Percentiles rank a stretch among this genome's conserved stretches.
Evolutionary conservation across 2,329 filamentous ascomycete species (phyloP).

Genomic region (Huntiella moniliformis): DNA sequence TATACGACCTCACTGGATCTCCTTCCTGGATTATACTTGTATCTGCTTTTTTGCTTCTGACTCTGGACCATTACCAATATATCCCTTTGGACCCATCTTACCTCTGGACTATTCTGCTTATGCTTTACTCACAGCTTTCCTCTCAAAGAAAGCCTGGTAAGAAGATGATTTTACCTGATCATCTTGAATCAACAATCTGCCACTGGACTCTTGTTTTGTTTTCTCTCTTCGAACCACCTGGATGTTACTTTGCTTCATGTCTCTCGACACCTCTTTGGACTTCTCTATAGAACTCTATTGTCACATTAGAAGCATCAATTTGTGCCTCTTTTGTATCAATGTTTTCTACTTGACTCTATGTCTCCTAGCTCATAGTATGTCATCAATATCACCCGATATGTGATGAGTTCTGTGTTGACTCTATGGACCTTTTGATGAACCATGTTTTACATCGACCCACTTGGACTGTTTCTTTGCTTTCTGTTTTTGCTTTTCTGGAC

Average conservation of each 20-base stretch:
- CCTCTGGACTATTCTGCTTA: not conserved
- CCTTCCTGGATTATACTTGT: not conserved
- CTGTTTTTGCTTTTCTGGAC: not conserved
- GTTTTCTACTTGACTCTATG: too few relatives aligned
- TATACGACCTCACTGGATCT: conserved; percentile 2
- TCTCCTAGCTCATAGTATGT: too few relatives aligned
- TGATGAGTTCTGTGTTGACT: not conserved
- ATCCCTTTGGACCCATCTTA: conserved; percentile 3
- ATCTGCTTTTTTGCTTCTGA: not conserved
- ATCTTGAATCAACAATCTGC: conserved; percentile 2
- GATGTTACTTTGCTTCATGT: too few relatives aligned
- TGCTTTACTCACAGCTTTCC: not conserved
- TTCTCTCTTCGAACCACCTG: not conserved
- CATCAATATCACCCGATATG: not conserved
- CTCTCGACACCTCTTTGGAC: too few relatives aligned
- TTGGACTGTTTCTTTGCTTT: conserved; percentile 1
- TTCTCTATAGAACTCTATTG: too few relatives aligned
- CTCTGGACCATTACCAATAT: conserved; percentile 6
- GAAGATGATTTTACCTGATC: conserved; percentile 8
- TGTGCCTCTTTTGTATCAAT: too few relatives aligned
- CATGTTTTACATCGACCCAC: not conserved
- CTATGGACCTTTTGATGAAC: not conserved
- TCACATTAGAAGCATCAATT: too few relatives aligned
- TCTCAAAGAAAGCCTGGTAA: not conserved
- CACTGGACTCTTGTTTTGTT: not conserved